Evolutionary conservation across 2,329 filamentous ascomycete species (phyloP).

Genomic region (Grosmannia serpens): DNA sequence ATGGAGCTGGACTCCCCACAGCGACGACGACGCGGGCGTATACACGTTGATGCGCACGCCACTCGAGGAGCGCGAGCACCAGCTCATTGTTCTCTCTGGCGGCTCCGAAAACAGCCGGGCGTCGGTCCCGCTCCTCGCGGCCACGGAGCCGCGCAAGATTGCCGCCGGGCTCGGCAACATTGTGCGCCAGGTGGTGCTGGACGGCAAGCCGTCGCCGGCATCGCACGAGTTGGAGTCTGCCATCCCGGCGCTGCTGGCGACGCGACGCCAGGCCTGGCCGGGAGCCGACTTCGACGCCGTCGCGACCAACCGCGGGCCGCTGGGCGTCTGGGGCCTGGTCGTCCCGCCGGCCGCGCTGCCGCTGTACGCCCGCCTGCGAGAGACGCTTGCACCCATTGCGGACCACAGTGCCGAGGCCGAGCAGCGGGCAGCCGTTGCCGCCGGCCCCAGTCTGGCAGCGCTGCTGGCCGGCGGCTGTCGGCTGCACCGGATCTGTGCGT

Average conservation of each 20-base stretch:
- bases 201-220: conserved; percentile 41
- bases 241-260: conserved; percentile 28
- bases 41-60: neutral
- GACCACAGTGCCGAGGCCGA: conserved; percentile 15
- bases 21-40: neutral
- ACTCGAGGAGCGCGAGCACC: conserved; percentile 13
- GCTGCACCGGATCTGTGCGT: conserved; percentile 35
- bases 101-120: neutral
- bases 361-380: conserved; percentile 14
- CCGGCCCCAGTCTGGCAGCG: conserved; percentile 19
- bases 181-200: conserved; percentile 47
- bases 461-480: conserved; percentile 32
- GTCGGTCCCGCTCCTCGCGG: conserved; percentile 40
- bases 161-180: conserved; percentile 67
- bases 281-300: conserved; percentile 3
- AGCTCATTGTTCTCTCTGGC: conserved; percentile 15
- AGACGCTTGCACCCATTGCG: neutral
- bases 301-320: conserved; percentile 22
- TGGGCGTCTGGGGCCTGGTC: conserved; percentile 65
- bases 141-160: conserved; percentile 53
- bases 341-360: conserved; percentile 27
- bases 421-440: conserved; percentile 13
- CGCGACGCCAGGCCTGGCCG: conserved; percentile 1
- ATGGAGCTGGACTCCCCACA: conserved; percentile 20
- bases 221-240: conserved; percentile 59